These are phyloP conservation scores for Mortierella sp. DNA, from an alignment of 371 early-diverging fungal genomes.

Conservation along the genomic window DNA sequence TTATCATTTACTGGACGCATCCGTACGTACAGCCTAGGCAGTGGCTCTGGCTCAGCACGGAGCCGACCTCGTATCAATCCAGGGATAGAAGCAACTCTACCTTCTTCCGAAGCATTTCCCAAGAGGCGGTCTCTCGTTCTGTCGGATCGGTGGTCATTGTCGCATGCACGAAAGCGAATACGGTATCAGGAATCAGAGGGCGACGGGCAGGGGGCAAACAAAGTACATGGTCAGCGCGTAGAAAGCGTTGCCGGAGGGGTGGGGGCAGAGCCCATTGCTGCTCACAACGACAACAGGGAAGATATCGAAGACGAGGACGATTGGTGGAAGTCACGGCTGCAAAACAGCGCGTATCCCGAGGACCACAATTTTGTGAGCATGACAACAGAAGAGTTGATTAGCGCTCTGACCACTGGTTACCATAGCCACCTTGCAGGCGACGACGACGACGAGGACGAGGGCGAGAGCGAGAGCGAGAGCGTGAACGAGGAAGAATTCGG, in stretches of 20 bases:
- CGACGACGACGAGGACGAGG: conserved; percentile 29
- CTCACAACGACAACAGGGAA: not conserved
- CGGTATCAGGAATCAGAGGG: too few species aligned
- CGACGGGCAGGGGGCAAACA: not conserved
- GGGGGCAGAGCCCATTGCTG: not conserved
- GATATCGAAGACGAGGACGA: conserved; percentile 36
- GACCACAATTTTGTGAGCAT: conserved; percentile 45
- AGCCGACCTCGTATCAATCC: conserved; percentile 42
- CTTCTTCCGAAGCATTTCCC: not conserved
- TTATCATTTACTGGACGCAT: conserved; percentile 45
- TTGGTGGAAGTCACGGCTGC: conserved; percentile 49
- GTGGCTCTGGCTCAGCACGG: conserved; percentile 48
- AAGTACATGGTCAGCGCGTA: not conserved
- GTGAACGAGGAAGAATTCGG: not conserved
- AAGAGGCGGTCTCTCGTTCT: not conserved
- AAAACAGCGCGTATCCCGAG: conserved; percentile 38
- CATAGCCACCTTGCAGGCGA: conserved; percentile 30
- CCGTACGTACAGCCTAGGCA: conserved; percentile 44
- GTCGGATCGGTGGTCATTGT: not conserved
- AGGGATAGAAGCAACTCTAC: too few species aligned
- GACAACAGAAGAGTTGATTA: conserved; percentile 47
- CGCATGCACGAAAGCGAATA: too few species aligned
- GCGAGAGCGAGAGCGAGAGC: not conserved
- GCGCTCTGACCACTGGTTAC: conserved; percentile 40
- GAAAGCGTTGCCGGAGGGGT: not conserved